Conservation (phyloP, 23 red algal genomes). For the Gracilaria domingensis region DNA sequence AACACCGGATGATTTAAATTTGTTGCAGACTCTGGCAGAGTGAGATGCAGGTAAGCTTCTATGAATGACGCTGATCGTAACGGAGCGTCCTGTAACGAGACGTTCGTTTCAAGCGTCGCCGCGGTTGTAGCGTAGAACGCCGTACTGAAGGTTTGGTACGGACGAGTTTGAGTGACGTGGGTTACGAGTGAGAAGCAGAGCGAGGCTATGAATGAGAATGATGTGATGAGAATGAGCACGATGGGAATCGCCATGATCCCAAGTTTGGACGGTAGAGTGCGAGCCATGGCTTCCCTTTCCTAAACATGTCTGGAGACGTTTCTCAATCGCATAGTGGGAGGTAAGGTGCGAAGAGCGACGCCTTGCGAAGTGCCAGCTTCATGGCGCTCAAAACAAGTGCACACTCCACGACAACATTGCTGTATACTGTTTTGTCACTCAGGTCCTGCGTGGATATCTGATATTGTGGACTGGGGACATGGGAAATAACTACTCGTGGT, state of each 20-base stretch:
- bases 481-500: no score
- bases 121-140: background rate
- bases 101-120: background rate
- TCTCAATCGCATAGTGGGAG: no score
- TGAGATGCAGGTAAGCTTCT: background rate
- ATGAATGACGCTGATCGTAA: conserved; percentile 8
- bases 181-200: background rate
- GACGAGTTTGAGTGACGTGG: background rate
- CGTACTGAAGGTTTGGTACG: background rate
- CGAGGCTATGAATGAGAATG: background rate
- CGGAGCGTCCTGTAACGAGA: background rate
- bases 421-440: no score
- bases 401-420: no score
- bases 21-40: background rate
- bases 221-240: background rate
- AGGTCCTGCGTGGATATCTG: no score
- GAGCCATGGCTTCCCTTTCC: background rate
- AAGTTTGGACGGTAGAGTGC: background rate
- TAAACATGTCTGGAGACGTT: background rate
- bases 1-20: conserved; percentile 8
- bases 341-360: no score
- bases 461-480: no score
- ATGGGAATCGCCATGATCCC: background rate
- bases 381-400: no score
- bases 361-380: no score